Evolutionary conservation across 805 yeast species (phyloP), one percentile per base, ranked within the genome.

Genomic region (Schizosaccharomyces japonicus): DNA sequence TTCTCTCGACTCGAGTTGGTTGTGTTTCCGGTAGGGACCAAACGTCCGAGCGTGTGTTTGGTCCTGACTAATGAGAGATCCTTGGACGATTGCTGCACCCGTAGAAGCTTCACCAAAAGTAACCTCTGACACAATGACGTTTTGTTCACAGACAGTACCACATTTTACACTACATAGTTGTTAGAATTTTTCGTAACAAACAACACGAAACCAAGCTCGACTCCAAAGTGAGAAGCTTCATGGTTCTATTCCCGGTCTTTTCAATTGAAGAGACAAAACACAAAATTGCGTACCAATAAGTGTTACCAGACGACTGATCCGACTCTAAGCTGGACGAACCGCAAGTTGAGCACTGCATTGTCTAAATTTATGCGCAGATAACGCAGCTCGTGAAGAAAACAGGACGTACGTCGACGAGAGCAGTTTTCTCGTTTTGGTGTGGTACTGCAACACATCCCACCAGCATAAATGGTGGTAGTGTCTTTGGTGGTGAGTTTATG

Each of bases 31-130:
- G 19, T 23, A 42, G 4, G 46, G 46, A 6, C 46, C 46, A 15
- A 42, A 23, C 7, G 46, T 25, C 21, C 46, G 73, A 40, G 83
- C 80, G 48, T 69, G 67, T 4, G 65, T 42, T 27, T 42, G 46
- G 27, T 42, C 46, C 15, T 42, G 31, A 40, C 83, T 82, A 31
- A 90, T 78, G 68, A 82, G 85, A 45, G 93, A 75, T 57, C 99
- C 99, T 54, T 87, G 94, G 1, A 90, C 94, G 47, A 80, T 75
- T 31, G 98, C 95, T 11, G 94, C 95, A 55, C 99, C 99, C 25
- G 78, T 70, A 17, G 93, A 70, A 1, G 85, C 71, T 57, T 92
- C 99, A 40, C 92, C 90, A 64, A 85, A 90, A 10, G 90, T 80
- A 48, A 92, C 90, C 59, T 90, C 99, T 5, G 93, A 76, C 8